Evolutionary conservation across 1,139 yeast genomes (phyloP).

Genomic region (Geotrichum histeridarum): DNA sequence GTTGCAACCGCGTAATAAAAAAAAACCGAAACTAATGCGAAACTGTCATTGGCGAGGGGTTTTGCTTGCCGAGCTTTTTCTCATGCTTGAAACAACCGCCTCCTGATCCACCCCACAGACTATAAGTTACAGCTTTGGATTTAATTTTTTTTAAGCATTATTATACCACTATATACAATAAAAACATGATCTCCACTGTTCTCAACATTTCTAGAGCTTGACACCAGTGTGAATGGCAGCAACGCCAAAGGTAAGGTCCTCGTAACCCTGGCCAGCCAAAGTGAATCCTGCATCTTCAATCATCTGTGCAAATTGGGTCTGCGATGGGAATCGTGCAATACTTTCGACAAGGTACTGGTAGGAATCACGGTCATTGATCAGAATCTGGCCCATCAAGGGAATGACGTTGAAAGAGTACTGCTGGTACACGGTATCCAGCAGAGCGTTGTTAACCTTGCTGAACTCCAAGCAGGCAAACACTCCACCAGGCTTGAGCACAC

Average conservation of each 20-base stretch:
- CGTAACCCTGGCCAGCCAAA: slow-evolving; percentile 85
- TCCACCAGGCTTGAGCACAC: slow-evolving; percentile 97
- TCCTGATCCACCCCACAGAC: too few relatives aligned
- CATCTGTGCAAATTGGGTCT: slow-evolving; percentile 86
- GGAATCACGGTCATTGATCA: slow-evolving; percentile 91
- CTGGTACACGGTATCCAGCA: slow-evolving; percentile 70
- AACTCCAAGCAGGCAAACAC: slow-evolving; percentile 95
- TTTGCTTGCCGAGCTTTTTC: too few relatives aligned
- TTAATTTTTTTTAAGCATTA: not conserved
- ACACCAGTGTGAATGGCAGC: slow-evolving; percentile 96
- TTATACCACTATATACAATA: not conserved
- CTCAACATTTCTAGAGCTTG: slow-evolving; percentile 60
- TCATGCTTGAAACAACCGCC: too few relatives aligned
- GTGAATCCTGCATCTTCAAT: slow-evolving; percentile 92
- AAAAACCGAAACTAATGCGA: too few relatives aligned
- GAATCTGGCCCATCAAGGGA: slow-evolving; percentile 92
- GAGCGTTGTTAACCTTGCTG: slow-evolving; percentile 79
- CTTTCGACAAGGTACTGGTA: slow-evolving; percentile 94
- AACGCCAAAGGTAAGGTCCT: slow-evolving; percentile 91
- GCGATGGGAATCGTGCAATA: slow-evolving; percentile 84
- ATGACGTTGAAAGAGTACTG: slow-evolving; percentile 82
- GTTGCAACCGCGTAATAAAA: too few relatives aligned
- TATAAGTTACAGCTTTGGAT: not conserved
- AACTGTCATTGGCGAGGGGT: too few relatives aligned
- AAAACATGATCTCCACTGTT: not conserved